Conservation (phyloP, 805 yeast genomes). For the Teunomyces barrocoloradensis region DNA sequence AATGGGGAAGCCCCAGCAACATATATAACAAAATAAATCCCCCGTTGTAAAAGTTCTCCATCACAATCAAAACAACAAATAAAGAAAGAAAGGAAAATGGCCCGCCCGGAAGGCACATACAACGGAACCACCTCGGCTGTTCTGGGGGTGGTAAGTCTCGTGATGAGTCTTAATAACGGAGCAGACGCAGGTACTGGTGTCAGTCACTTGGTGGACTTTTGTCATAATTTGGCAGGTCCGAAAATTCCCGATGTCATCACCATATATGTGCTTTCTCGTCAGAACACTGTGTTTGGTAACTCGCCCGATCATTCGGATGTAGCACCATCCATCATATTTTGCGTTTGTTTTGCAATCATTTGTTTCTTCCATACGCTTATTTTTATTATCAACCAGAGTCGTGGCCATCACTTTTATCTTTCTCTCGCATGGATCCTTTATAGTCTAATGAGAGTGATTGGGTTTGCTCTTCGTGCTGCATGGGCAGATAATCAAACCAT, state of each 20-base stretch:
- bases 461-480: constrained; percentile 10
- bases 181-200: constrained; percentile 55
- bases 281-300: constrained; percentile 12
- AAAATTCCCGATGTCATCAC: constrained; percentile 5
- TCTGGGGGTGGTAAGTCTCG: constrained; percentile 11
- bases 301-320: constrained; percentile 13
- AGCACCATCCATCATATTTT: constrained; percentile 12
- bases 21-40: background rate
- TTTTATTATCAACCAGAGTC: constrained; percentile 9
- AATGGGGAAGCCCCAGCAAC: no score
- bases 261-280: constrained; percentile 5
- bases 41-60: background rate
- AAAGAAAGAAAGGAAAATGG: background rate
- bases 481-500: constrained; percentile 9
- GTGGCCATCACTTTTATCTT: constrained; percentile 16
- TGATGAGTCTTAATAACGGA: constrained; percentile 29
- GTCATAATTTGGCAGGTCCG: constrained; percentile 5
- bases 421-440: constrained; percentile 11
- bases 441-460: constrained; percentile 10
- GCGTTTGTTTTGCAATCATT: constrained; percentile 9
- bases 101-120: background rate
- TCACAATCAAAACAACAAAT: background rate
- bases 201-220: constrained; percentile 1
- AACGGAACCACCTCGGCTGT: constrained; percentile 6
- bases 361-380: constrained; percentile 8